Evolutionary conservation across 148 eudicot species (phyloP), one percentile per base, ranked within the genome.

Genomic region (Chenopodium album): DNA sequence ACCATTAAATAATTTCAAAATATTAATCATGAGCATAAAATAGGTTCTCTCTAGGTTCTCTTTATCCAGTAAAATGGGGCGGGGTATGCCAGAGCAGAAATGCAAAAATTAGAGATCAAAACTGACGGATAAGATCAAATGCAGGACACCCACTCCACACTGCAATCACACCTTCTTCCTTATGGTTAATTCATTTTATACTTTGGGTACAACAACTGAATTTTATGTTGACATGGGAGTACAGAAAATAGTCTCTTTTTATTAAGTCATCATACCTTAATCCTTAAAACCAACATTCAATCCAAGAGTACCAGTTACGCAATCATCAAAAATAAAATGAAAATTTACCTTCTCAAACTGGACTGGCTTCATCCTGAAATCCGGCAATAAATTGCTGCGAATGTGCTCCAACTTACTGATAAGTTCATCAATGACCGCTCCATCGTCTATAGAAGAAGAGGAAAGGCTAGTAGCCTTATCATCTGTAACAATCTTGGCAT

Each of bases 291-390:
- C 22, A 44, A 5, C 44, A 56, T 14, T 56, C 8, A 70, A 34
- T 34, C 3, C 23, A 37, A 70, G 26, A 13, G 47, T 19, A 32
- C 16, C 22, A 56, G 46, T 47, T 14, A 26, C 5, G 32, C 9
- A 28, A 63, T 77, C 83, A 41, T 41, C 10, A 66, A 23, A 52
- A 54, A 41, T 37, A 37, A 12, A 76, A 50, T 75, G 23, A 63
- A 75, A 78, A 37, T 37, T 37, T 32, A 95, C 98, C 97, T 95
- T 95, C 87, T 95, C 98, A 87, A 95, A 95, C 82, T 92, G 97
- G 86, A 95, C 91, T 20, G 97, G 92, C 78, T 93, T 93, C 98
- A 95, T 90, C 91, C 82, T 92, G 88, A 88, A 95, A 28, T 86
- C 88, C 13, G 92, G 82, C 32, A 85, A 89, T 84, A 95, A 79